Evolutionary conservation across 371 early-diverging fungal genomes (phyloP).

Genomic region (Mortierella sp.): DNA sequence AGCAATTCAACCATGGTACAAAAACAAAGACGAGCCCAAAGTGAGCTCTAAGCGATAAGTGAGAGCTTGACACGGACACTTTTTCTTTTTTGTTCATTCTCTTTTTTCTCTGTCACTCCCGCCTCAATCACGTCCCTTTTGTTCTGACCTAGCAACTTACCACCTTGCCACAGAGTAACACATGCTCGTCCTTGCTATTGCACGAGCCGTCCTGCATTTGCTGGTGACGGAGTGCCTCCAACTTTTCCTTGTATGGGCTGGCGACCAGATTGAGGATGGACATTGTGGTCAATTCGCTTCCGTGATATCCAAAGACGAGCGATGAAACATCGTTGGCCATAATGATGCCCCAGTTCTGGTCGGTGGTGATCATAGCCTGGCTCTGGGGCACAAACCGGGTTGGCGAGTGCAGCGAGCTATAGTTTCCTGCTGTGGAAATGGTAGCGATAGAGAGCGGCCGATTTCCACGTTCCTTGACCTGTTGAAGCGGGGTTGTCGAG

Average conservation of each 20-base stretch:
- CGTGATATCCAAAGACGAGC: constrained; percentile 63
- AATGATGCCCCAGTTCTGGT: constrained; percentile 69
- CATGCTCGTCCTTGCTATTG: constrained; percentile 57
- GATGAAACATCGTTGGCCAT: constrained; percentile 75
- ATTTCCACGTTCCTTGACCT: constrained; percentile 32
- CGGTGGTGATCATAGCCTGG: constrained; percentile 77
- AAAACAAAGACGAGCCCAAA: constrained; percentile 7
- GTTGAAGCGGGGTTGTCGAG: constrained; percentile 20
- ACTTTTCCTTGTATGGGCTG: constrained; percentile 68
- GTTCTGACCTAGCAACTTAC: constrained; percentile 58
- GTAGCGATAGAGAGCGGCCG: constrained; percentile 50
- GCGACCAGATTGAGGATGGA: constrained; percentile 69
- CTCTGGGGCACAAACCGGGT: constrained; percentile 72
- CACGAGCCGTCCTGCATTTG: constrained; percentile 49
- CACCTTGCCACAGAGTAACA: constrained; percentile 77
- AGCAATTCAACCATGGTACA: not conserved
- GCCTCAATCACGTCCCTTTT: not conserved
- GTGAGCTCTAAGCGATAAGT: constrained; percentile 2
- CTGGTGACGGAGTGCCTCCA: constrained; percentile 61
- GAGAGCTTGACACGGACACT: constrained; percentile 8
- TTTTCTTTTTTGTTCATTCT: constrained; percentile 1
- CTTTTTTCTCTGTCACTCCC: not conserved
- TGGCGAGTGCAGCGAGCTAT: constrained; percentile 66
- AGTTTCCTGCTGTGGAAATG: constrained; percentile 41
- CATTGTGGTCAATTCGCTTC: constrained; percentile 67